phyloP scores from a whole-genome alignment of 768 basidiomycete genomes.

The Phlegmacium glaucopus region DNA sequence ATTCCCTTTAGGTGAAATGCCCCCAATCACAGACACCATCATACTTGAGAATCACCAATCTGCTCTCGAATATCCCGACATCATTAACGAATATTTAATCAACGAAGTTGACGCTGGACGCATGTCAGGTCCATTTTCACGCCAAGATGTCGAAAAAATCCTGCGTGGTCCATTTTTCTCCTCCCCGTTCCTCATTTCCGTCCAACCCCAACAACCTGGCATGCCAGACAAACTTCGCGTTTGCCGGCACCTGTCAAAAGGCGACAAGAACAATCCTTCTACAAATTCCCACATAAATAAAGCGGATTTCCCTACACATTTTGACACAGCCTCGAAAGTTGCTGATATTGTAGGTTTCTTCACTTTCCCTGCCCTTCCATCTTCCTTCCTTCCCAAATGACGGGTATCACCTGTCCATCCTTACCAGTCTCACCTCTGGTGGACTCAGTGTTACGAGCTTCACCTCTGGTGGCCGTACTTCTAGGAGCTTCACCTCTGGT shows the following conservation, averaged over 20 bases:
- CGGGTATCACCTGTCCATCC: too few species aligned
- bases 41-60: too few species aligned
- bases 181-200: constrained; percentile 23
- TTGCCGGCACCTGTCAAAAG: constrained; percentile 27
- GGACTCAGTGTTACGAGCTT: too few species aligned
- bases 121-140: constrained; percentile 27
- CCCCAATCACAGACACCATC: constrained; percentile 1
- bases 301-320: constrained; percentile 24
- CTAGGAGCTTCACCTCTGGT: too few species aligned
- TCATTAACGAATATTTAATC: constrained; percentile 14
- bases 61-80: neutral
- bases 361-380: too few species aligned
- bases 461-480: too few species aligned
- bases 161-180: constrained; percentile 26
- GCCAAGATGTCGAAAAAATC: constrained; percentile 11
- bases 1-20: constrained; percentile 11
- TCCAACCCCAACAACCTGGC: constrained; percentile 21
- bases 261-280: constrained; percentile 5
- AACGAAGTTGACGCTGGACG: constrained; percentile 15
- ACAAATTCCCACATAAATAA: constrained; percentile 24
- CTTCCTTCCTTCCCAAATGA: too few species aligned
- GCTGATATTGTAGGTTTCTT: constrained; percentile 23
- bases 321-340: constrained; percentile 19
- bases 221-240: constrained; percentile 21
- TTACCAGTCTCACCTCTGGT: too few species aligned